A percentile compares a stretch with the other conserved stretches of the same genome.
phyloP scores from a whole-genome alignment of 441 rosid genomes.

The Raphanus hybrid region DNA sequence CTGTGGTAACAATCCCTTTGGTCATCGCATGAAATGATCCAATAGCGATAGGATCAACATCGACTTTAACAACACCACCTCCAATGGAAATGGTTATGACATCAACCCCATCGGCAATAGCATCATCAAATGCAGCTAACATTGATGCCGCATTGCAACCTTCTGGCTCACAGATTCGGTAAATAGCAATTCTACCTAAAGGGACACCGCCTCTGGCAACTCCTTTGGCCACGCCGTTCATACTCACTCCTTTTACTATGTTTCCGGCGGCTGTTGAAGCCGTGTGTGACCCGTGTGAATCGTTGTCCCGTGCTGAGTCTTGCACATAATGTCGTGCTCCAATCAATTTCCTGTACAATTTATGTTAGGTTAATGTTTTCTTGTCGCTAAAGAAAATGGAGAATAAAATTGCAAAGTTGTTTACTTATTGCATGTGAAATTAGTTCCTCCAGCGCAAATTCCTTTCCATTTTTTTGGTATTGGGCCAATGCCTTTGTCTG shows the following conservation, averaged over 20 bases:
- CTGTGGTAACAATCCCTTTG: conserved; percentile 46
- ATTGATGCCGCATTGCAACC: conserved; percentile 46
- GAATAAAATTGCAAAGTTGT: conserved; percentile 2
- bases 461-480: conserved; percentile 75
- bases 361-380: not conserved
- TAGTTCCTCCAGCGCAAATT: conserved; percentile 47
- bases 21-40: conserved; percentile 59
- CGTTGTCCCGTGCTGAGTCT: conserved; percentile 45
- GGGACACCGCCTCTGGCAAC: conserved; percentile 67
- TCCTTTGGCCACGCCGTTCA: conserved; percentile 54
- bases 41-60: conserved; percentile 46
- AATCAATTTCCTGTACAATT: conserved; percentile 49
- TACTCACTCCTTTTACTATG: conserved; percentile 44
- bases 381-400: conserved; percentile 1
- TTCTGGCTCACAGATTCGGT: conserved; percentile 53
- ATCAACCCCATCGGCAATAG: conserved; percentile 61
- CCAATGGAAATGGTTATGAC: conserved; percentile 54
- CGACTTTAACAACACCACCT: conserved; percentile 18
- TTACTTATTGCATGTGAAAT: conserved; percentile 62
- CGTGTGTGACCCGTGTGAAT: conserved; percentile 59
- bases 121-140: conserved; percentile 57
- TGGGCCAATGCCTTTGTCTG: conserved; percentile 48
- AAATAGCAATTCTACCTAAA: conserved; percentile 51
- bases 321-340: conserved; percentile 54
- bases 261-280: conserved; percentile 66